phyloP scores from a whole-genome alignment of 2,329 filamentous ascomycete genomes.

The Colletotrichum lini region DNA sequence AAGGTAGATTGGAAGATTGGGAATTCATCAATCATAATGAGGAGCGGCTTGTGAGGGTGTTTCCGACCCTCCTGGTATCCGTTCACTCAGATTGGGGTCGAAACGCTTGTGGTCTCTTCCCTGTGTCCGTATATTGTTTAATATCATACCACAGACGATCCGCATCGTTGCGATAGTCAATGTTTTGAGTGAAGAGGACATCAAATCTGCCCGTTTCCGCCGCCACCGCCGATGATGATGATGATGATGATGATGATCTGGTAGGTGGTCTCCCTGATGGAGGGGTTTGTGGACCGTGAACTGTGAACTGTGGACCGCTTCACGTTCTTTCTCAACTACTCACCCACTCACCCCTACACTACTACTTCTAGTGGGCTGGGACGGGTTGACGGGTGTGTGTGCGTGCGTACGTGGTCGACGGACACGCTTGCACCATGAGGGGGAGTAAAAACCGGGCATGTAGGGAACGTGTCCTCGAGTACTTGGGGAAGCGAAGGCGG shows the following conservation, averaged over 20 bases:
- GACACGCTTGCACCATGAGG: background rate
- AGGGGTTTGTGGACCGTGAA: background rate
- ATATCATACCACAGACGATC: conserved; percentile 11
- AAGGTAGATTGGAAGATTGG: conserved; percentile 17
- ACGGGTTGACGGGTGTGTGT: conserved; percentile 25
- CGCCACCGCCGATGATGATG: background rate
- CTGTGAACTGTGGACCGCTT: background rate
- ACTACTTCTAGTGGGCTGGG: conserved; percentile 10
- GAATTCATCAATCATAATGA: conserved; percentile 34
- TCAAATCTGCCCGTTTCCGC: background rate
- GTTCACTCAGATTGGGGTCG: conserved; percentile 9
- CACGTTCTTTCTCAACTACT: background rate
- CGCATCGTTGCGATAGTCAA: background rate
- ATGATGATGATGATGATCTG: background rate
- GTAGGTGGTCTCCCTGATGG: background rate
- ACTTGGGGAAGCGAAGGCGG: conserved; percentile 35
- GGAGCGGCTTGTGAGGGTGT: conserved; percentile 13
- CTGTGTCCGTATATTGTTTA: conserved; percentile 11
- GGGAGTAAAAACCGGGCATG: conserved; percentile 15
- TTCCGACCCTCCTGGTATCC: background rate
- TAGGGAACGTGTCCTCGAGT: conserved; percentile 40
- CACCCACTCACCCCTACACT: conserved; percentile 6
- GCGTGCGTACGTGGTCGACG: conserved; percentile 21
- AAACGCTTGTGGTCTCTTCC: conserved; percentile 1
- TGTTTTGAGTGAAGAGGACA: background rate